Percentiles rank a stretch among this genome's conserved stretches.
Evolutionary conservation across 202 grass and related monocot genomes (phyloP).

Genomic region (Digitaria exilis): DNA sequence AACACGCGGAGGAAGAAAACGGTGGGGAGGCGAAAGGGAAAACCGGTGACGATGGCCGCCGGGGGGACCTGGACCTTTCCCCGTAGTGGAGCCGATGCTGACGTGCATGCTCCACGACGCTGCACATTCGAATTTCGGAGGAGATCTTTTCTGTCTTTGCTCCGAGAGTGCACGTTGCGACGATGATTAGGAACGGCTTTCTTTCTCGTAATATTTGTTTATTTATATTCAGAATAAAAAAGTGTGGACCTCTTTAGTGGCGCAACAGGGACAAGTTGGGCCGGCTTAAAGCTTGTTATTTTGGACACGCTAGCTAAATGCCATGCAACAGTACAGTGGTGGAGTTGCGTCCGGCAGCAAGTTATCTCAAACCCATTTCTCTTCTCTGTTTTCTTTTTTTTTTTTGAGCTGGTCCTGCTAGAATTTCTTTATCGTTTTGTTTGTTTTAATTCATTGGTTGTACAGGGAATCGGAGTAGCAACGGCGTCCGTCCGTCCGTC

Average conservation of each 20-base stretch:
- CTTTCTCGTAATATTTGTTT: neutral
- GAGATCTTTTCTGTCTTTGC: conserved; percentile 25
- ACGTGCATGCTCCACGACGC: conserved; percentile 59
- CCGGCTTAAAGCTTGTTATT: too few species aligned
- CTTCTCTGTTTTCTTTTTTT: too few species aligned
- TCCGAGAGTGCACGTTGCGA: conserved; percentile 39
- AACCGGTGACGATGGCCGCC: conserved; percentile 45
- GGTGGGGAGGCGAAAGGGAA: conserved; percentile 4
- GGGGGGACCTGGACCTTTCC: neutral
- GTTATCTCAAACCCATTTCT: neutral
- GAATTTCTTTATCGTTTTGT: too few species aligned
- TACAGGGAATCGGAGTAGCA: neutral
- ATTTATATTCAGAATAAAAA: neutral
- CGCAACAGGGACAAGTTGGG: conserved; percentile 27
- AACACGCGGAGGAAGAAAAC: neutral
- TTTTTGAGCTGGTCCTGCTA: neutral
- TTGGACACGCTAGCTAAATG: too few species aligned
- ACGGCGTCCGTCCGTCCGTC: neutral
- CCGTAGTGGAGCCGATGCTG: conserved; percentile 66
- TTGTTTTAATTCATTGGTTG: too few species aligned
- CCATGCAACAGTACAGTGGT: neutral
- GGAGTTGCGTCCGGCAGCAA: conserved; percentile 43
- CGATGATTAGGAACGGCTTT: too few species aligned
- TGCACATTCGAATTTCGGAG: conserved; percentile 34
- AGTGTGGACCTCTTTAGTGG: conserved; percentile 29